These are phyloP conservation scores for Ceratobasidium sp. DNA, from an alignment of 1,284 basidiomycete genomes.

Conservation along the genomic window DNA sequence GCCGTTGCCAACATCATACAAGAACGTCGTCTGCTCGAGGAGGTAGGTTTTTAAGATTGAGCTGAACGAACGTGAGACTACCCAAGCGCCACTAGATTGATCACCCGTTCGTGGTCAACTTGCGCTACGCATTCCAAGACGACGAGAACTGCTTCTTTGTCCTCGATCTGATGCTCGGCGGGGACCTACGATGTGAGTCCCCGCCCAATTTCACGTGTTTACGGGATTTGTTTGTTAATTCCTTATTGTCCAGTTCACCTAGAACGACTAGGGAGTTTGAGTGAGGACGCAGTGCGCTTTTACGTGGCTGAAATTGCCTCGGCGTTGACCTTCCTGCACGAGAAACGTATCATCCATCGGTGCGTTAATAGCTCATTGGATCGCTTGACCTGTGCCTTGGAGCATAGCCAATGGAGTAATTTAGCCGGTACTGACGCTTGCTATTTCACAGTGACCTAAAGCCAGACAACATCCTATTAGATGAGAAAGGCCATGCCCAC, in stretches of 20 bases:
- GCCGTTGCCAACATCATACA: constrained; percentile 98
- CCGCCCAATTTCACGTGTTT: constrained; percentile 12
- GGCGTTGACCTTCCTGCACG: constrained; percentile 90
- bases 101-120: constrained; percentile 93
- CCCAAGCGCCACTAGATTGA: constrained; percentile 74
- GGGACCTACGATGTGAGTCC: constrained; percentile 88
- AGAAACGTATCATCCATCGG: constrained; percentile 94
- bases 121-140: constrained; percentile 98
- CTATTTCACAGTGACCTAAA: constrained; percentile 82
- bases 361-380: constrained; percentile 58
- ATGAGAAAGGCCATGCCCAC: constrained; percentile 93
- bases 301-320: constrained; percentile 91
- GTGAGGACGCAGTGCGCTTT: constrained; percentile 88
- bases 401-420: neutral
- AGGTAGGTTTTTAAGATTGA: constrained; percentile 66
- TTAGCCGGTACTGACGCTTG: neutral
- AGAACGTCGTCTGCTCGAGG: constrained; percentile 91
- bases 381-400: neutral
- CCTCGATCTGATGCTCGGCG: constrained; percentile 95
- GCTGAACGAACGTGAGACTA: neutral
- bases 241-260: constrained; percentile 74
- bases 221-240: constrained; percentile 21
- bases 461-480: constrained; percentile 96
- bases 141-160: constrained; percentile 99
- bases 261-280: constrained; percentile 81